A percentile compares a stretch with the other conserved stretches of the same genome.
These are phyloP conservation scores for Mortierella polycephala DNA, from an alignment of 371 early-diverging fungal genomes.

Conservation along the genomic window DNA sequence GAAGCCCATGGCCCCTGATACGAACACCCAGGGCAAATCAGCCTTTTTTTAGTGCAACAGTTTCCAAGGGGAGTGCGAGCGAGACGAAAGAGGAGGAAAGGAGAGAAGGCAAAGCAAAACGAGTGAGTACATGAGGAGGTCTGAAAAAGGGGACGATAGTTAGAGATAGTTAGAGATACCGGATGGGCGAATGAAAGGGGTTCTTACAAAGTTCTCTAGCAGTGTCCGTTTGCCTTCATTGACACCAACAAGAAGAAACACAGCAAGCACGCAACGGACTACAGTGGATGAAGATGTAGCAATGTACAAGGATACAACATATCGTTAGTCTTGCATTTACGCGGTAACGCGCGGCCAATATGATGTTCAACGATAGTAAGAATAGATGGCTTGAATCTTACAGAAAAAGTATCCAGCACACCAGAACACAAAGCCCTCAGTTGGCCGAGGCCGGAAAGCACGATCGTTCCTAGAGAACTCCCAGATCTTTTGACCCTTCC, in stretches of 20 bases:
- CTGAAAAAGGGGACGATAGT: no score
- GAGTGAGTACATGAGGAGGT: background rate
- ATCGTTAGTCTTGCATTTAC: no score
- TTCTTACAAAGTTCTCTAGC: conserved; percentile 49
- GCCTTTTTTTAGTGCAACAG: conserved; percentile 13
- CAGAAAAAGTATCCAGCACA: conserved; percentile 54
- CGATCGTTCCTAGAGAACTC: conserved; percentile 51
- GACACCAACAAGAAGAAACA: conserved; percentile 43
- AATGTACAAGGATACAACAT: conserved; percentile 5
- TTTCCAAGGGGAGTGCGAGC: background rate
- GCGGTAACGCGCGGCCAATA: no score
- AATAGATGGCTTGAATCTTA: conserved; percentile 11
- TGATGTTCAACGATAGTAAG: no score
- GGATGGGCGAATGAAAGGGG: background rate
- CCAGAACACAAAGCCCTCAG: conserved; percentile 53
- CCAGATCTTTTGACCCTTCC: conserved; percentile 55
- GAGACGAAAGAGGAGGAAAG: background rate
- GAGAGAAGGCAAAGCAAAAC: background rate
- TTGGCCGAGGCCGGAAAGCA: conserved; percentile 50
- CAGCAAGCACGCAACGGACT: conserved; percentile 49
- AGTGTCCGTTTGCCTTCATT: conserved; percentile 45
- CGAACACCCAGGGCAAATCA: conserved; percentile 52
- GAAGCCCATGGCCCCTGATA: conserved; percentile 52
- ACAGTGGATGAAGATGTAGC: background rate
- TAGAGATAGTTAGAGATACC: background rate